phyloP scores from a whole-genome alignment of 1,139 yeast species.

The Hyphopichia pseudoburtonii region DNA sequence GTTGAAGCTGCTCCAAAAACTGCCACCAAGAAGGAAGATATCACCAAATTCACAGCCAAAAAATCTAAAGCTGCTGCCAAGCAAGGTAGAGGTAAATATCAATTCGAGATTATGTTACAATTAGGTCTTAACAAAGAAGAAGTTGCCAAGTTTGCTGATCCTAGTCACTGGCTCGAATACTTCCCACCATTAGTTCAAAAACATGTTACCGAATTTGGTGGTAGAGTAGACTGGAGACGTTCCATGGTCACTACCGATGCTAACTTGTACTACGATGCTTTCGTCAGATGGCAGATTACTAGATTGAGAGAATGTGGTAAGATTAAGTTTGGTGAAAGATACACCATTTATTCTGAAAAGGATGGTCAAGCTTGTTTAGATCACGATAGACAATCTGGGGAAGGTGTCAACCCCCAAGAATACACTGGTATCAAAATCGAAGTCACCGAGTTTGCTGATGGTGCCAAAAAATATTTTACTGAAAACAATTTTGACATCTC shows the following conservation, averaged over 20 bases:
- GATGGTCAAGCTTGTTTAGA: slow-evolving; percentile 99
- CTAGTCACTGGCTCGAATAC: slow-evolving; percentile 81
- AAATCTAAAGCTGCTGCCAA: slow-evolving; percentile 92
- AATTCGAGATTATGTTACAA: slow-evolving; percentile 94
- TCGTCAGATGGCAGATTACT: slow-evolving; percentile 96
- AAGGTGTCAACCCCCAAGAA: slow-evolving; percentile 96
- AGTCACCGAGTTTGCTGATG: slow-evolving; percentile 60
- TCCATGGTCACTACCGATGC: slow-evolving; percentile 93
- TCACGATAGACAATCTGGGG: slow-evolving; percentile 97
- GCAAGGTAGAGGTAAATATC: slow-evolving; percentile 91
- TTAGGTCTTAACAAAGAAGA: slow-evolving; percentile 83
- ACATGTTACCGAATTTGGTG: slow-evolving; percentile 83
- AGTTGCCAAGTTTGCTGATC: slow-evolving; percentile 84
- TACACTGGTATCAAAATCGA: slow-evolving; percentile 89
- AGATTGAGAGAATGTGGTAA: slow-evolving; percentile 82
- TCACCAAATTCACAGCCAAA: slow-evolving; percentile 87
- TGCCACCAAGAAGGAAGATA: slow-evolving; percentile 60
- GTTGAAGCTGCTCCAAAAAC: slow-evolving; percentile 33
- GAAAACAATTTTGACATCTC: slow-evolving; percentile 43
- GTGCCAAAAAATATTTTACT: slow-evolving; percentile 51
- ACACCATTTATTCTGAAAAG: slow-evolving; percentile 94
- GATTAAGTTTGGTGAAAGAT: slow-evolving; percentile 97
- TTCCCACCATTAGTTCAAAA: slow-evolving; percentile 89
- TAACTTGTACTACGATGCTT: slow-evolving; percentile 93
- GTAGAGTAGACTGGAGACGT: slow-evolving; percentile 98